phyloP scores from a whole-genome alignment of 1,139 yeast genomes.

The Neolecta irregularis region DNA sequence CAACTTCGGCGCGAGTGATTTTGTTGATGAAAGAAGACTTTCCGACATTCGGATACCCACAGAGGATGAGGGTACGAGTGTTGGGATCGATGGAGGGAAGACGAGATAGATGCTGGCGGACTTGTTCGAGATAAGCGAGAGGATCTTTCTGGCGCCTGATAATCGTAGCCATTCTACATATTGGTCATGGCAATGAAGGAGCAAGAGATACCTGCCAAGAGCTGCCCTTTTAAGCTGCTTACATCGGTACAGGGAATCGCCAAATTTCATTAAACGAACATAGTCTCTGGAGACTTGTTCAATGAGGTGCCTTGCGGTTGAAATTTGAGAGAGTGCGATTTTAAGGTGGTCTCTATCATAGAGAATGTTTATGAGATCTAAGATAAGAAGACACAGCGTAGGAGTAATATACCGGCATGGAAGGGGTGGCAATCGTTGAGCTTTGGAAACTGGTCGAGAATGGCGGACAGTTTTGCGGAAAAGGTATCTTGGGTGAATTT shows the following conservation, averaged over 20 bases:
- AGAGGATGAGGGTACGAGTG: slow-evolving; percentile 88
- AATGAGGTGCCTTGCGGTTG: slow-evolving; percentile 82
- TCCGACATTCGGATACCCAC: slow-evolving; percentile 99
- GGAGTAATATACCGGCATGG: slow-evolving; percentile 94
- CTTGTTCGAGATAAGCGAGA: slow-evolving; percentile 83
- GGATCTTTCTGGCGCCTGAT: slow-evolving; percentile 91
- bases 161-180: slow-evolving; percentile 79
- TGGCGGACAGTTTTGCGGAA: slow-evolving; percentile 73
- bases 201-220: slow-evolving; percentile 40
- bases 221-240: slow-evolving; percentile 97
- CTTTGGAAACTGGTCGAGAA: slow-evolving; percentile 81
- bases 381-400: no score
- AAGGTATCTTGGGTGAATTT: slow-evolving; percentile 93
- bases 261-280: slow-evolving; percentile 80
- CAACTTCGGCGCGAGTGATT: slow-evolving; percentile 96
- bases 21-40: slow-evolving; percentile 86
- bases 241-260: slow-evolving; percentile 95
- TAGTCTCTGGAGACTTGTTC: slow-evolving; percentile 96
- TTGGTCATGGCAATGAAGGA: neutral
- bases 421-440: slow-evolving; percentile 96
- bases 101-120: slow-evolving; percentile 97
- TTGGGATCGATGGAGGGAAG: slow-evolving; percentile 96
- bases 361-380: slow-evolving; percentile 89
- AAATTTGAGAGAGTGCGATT: slow-evolving; percentile 88
- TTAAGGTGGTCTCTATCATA: slow-evolving; percentile 97